These are phyloP conservation scores for Cercophora sp. DNA, from an alignment of 495 filamentous ascomycete genomes.

Conservation along the genomic window DNA sequence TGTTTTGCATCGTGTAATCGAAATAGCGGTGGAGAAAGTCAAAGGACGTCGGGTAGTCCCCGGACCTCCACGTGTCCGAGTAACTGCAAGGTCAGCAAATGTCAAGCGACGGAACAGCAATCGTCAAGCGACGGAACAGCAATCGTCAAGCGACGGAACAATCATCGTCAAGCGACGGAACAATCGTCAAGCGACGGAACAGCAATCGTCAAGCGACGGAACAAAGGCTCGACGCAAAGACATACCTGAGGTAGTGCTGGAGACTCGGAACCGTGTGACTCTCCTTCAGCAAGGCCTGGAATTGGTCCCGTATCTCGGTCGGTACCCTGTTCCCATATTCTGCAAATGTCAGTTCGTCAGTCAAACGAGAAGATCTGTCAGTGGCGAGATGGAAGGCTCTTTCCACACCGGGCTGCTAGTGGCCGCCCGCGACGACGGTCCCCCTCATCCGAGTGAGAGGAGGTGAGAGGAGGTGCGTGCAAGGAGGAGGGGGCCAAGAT, in stretches of 20 bases:
- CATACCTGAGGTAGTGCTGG: conserved; percentile 71
- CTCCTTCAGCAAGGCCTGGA: conserved; percentile 62
- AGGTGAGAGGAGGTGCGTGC: too few species aligned
- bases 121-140: too few species aligned
- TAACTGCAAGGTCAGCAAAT: conserved; percentile 49
- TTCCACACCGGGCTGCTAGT: too few species aligned
- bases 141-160: too few species aligned
- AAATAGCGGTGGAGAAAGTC: conserved; percentile 94
- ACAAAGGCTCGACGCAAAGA: conserved; percentile 13
- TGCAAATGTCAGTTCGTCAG: conserved; percentile 3
- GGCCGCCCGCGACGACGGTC: too few species aligned
- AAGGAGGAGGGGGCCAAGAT: too few species aligned
- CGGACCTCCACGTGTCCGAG: conserved; percentile 84
- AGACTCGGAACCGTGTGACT: conserved; percentile 65
- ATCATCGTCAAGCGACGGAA: too few species aligned
- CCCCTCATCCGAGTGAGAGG: too few species aligned
- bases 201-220: too few species aligned
- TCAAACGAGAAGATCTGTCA: neutral
- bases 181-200: too few species aligned
- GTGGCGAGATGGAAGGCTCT: too few species aligned
- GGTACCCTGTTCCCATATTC: conserved; percentile 64
- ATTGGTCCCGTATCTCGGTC: conserved; percentile 57
- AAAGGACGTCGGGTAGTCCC: conserved; percentile 85
- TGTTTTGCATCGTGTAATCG: conserved; percentile 90
- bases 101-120: too few species aligned